Base-by-base conservation (phyloP, 2,329 filamentous ascomycete genomes). In the Beauveria caledonica region DNA sequence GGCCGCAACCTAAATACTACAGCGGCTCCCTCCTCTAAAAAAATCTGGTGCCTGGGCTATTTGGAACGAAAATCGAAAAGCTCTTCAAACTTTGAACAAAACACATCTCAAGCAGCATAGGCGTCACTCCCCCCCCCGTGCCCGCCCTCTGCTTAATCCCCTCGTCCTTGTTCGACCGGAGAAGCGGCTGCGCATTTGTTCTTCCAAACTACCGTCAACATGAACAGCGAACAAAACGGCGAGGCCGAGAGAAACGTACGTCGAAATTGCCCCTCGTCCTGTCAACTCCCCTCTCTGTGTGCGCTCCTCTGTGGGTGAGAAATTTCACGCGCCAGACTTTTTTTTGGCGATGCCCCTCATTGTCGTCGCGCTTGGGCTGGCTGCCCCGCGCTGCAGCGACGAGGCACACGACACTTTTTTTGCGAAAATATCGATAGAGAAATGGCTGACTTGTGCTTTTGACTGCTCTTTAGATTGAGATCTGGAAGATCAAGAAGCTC, bases 401-500 rank as follows among this genome's bases (percentile, higher is more conserved):
- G 44, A 23, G 21, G 39, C 48, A 50, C 42, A 50, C 36, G 51
- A 50, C 57, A 45, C 4, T n/a, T 52, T 29, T 29, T 25, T 21
- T 52, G 17, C 53, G 23, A 40, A 53, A 46, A 6, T 40, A 23
- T 5, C 3, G 27, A 46, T 10, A 13, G 33, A 36, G 27, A 46
- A 39, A 44, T 50, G 33, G 52, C 59, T 60, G 40, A 60, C 46
- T 25, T 15, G 45, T 55, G 49, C 23, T 44, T 56, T 56, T 39
- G 11, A 5, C n/a, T 27, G 36, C 52, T 8, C 7, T 50, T 67
- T 67, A 86, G 83, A 88, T 88, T 71, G 85, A 88, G 78, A 88
- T 87, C 80, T 92, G 89, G 90, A 97, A 99, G 88, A 92, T 99
- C 73, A 99, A 99, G 85, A 99, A 99, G 83, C 82, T 99, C 73